Evolutionary conservation across 768 basidiomycete genomes (phyloP).

Genomic region (Lactarius hatsudake): DNA sequence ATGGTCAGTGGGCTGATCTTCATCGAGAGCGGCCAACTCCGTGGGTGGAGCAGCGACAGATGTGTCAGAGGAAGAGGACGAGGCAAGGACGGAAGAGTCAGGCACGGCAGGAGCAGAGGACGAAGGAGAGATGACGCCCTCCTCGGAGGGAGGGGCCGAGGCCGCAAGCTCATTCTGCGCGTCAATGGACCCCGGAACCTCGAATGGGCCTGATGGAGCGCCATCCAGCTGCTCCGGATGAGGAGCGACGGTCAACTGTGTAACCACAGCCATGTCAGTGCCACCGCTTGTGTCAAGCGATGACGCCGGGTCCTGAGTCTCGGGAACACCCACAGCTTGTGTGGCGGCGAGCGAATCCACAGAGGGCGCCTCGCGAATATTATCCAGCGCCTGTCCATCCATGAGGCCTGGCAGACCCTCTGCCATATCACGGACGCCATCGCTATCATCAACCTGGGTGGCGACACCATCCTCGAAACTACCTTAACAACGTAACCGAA

Average conservation of each 20-base stretch:
- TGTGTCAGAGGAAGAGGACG: conserved; percentile 25
- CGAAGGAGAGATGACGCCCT: conserved; percentile 22
- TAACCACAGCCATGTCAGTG: conserved; percentile 13
- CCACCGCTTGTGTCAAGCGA: conserved; percentile 17
- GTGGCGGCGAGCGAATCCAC: conserved; percentile 19
- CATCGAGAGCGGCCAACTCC: conserved; percentile 24
- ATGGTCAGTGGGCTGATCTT: conserved; percentile 27
- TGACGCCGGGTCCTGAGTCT: conserved; percentile 12
- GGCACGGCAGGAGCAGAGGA: conserved; percentile 24
- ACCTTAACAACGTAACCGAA: conserved; percentile 49
- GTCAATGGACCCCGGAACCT: conserved; percentile 11
- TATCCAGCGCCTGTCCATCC: conserved; percentile 28
- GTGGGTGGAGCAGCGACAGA: conserved; percentile 27
- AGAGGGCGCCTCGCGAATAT: conserved; percentile 23
- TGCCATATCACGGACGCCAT: conserved; percentile 25
- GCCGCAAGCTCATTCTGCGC: conserved; percentile 15
- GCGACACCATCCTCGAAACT: conserved; percentile 41
- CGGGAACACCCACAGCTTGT: conserved; percentile 20
- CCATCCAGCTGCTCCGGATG: conserved; percentile 23
- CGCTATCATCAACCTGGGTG: conserved; percentile 28
- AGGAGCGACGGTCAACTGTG: conserved; percentile 11
- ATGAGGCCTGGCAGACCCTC: conserved; percentile 24
- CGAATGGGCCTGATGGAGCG: conserved; percentile 16
- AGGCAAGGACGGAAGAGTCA: conserved; percentile 26
- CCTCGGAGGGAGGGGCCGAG: conserved; percentile 21